Evolutionary conservation across 805 yeast genomes (phyloP).

Genomic region (Hanseniaspora lachancei): DNA sequence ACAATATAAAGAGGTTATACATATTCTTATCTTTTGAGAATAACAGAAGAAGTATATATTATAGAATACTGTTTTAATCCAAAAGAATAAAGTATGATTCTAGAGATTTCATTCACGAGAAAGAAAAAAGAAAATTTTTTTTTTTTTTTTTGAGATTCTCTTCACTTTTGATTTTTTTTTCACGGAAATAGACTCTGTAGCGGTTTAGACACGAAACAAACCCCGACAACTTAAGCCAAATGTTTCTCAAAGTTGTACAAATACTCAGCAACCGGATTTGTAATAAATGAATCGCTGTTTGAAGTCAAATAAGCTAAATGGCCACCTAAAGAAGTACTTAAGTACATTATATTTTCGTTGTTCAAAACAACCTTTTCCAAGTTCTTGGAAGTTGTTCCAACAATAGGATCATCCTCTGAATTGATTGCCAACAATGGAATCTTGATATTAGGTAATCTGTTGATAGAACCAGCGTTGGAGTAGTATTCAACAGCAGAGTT

Average conservation of each 20-base stretch:
- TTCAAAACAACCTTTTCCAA: constrained; percentile 31
- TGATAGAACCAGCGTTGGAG: constrained; percentile 49
- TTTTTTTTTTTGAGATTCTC: background rate
- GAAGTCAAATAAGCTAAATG: constrained; percentile 44
- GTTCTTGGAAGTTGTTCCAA: constrained; percentile 39
- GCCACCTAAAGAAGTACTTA: constrained; percentile 56
- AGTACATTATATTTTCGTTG: constrained; percentile 47
- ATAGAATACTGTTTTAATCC: background rate
- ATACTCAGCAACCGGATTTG: constrained; percentile 31
- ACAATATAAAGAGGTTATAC: too few relatives aligned
- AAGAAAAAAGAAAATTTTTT: background rate
- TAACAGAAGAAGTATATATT: background rate
- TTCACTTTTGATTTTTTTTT: too few relatives aligned
- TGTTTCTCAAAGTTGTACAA: constrained; percentile 29
- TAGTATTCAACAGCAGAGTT: constrained; percentile 51
- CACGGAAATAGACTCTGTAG: background rate
- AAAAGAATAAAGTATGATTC: background rate
- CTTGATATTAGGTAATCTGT: constrained; percentile 40
- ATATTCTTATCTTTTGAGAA: background rate
- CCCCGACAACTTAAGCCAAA: constrained; percentile 15
- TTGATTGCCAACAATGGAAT: constrained; percentile 52
- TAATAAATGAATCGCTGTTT: constrained; percentile 38
- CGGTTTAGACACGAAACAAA: background rate
- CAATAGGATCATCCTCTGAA: constrained; percentile 57
- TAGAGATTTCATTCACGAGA: background rate